Conservation (phyloP, 768 basidiomycete species). For the Suillus alpinus region DNA sequence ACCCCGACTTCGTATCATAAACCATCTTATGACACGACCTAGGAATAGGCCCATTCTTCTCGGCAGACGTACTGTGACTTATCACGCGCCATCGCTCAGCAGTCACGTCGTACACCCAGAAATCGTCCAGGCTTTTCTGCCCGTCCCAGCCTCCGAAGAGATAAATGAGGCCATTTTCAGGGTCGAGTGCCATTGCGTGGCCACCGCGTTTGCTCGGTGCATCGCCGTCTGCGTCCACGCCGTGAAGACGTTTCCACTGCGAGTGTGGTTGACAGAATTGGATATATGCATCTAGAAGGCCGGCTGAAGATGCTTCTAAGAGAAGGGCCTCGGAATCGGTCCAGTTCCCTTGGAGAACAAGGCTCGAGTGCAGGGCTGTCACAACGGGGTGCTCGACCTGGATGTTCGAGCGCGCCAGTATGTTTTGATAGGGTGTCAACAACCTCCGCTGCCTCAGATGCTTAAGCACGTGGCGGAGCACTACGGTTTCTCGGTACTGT, state of each 20-base stretch:
- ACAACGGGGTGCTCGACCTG: constrained; percentile 70
- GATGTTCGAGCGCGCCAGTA: constrained; percentile 53
- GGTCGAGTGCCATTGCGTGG: constrained; percentile 80
- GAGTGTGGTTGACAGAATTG: constrained; percentile 55
- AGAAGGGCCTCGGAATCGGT: constrained; percentile 53
- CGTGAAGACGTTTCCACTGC: constrained; percentile 58
- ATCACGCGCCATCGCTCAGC: constrained; percentile 61
- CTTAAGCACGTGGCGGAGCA: constrained; percentile 68
- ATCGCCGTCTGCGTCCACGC: constrained; percentile 62
- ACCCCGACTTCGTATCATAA: constrained; percentile 67
- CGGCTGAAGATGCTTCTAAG: constrained; percentile 43
- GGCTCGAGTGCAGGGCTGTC: constrained; percentile 56
- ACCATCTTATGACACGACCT: constrained; percentile 83
- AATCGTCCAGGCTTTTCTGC: constrained; percentile 67
- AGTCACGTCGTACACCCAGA: constrained; percentile 69
- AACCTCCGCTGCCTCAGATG: constrained; percentile 76
- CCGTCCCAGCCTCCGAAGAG: constrained; percentile 83
- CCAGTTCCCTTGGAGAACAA: constrained; percentile 72
- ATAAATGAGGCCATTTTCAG: constrained; percentile 59
- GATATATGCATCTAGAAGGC: constrained; percentile 63
- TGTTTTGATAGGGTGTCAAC: constrained; percentile 58
- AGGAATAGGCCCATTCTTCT: constrained; percentile 65
- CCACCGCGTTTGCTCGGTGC: constrained; percentile 69
- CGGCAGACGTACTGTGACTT: constrained; percentile 50
- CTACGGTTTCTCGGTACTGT: constrained; percentile 64